These are phyloP conservation scores for Saccharata proteae DNA, from an alignment of 2,329 filamentous ascomycete genomes.

Conservation along the genomic window DNA sequence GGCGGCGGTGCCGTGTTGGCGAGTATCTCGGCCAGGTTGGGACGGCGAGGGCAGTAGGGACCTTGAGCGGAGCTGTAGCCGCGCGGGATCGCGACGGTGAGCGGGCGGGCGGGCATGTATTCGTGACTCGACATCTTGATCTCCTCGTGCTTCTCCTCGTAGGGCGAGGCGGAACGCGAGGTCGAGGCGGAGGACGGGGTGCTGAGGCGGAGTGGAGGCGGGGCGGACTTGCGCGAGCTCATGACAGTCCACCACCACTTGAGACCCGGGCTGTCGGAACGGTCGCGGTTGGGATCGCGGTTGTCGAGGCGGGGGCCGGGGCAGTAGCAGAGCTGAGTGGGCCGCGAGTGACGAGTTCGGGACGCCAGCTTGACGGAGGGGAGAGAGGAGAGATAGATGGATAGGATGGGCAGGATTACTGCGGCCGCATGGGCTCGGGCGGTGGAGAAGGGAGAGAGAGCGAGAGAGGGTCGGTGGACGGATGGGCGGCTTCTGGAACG, in stretches of 20 bases:
- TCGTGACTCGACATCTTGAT: conserved; percentile 37
- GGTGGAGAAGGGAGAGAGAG: background rate
- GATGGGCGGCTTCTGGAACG: background rate
- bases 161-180: conserved; percentile 18
- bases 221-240: conserved; percentile 20
- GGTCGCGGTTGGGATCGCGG: background rate
- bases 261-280: conserved; percentile 17
- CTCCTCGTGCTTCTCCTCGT: conserved; percentile 13
- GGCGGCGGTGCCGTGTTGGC: conserved; percentile 75
- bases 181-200: conserved; percentile 23
- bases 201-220: conserved; percentile 19
- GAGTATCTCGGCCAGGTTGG: conserved; percentile 76
- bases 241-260: conserved; percentile 26
- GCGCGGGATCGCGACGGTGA: conserved; percentile 38
- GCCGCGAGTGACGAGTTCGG: conserved; percentile 15
- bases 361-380: conserved; percentile 25
- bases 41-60: conserved; percentile 47
- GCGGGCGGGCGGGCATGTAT: conserved; percentile 29
- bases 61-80: conserved; percentile 23
- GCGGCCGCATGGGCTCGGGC: background rate
- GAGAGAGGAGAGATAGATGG: background rate
- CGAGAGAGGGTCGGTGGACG: conserved; percentile 1
- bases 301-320: conserved; percentile 17
- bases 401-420: background rate
- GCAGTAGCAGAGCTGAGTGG: conserved; percentile 19